Evolutionary conservation across 2,329 filamentous ascomycete species (phyloP), one percentile per base, ranked within the genome.

Genomic region (Clonostachys rhizophaga): DNA sequence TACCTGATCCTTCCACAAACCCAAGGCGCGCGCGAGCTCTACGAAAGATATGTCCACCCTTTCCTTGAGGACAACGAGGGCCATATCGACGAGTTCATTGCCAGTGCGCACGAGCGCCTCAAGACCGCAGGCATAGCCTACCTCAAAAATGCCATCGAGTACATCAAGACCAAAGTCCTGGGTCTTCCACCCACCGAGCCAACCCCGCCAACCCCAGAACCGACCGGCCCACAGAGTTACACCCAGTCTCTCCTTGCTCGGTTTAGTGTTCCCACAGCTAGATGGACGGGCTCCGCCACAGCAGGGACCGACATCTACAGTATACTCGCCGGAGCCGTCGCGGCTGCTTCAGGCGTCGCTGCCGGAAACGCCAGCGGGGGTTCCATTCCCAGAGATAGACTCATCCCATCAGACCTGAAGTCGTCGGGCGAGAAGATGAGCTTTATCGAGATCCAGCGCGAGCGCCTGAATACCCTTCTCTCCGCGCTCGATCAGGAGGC

Each of bases 1-100:
- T 99, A 96, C 72, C 88, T 99, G 52, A 91, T 97, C 60, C 83
- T 96, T n/a, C 94, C 92, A 0, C 92, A 95, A 67, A 94, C 90
- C n/a, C 92, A 96, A 64, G 94, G 94, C 64, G 91, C 91, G 48
- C 87, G 87, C 51, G 71, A 87, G 58, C 75, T 97, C 53, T 99
- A 97, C 74, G 83, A 91, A 60, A 78, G 83, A 51, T 84, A 94
- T 65, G 76, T 97, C 50, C 86, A 95, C 66, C 92, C 92, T 0
- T 96, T 92, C 72, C 83, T 99, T 44, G 76, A 83, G 58, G 79
- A 91, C 51, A 92, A 99, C 66, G 94, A 97, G 68, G 67, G 76
- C 40, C 83, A 89, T 54, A 97, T 99, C 66, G 94, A 99, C 61
- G 83, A 89, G 51, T 86, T 96, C 61, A 96, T 97, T 65, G 85